phyloP scores from a whole-genome alignment of 208 protist genomes.

The Leishmania amazonensis region DNA sequence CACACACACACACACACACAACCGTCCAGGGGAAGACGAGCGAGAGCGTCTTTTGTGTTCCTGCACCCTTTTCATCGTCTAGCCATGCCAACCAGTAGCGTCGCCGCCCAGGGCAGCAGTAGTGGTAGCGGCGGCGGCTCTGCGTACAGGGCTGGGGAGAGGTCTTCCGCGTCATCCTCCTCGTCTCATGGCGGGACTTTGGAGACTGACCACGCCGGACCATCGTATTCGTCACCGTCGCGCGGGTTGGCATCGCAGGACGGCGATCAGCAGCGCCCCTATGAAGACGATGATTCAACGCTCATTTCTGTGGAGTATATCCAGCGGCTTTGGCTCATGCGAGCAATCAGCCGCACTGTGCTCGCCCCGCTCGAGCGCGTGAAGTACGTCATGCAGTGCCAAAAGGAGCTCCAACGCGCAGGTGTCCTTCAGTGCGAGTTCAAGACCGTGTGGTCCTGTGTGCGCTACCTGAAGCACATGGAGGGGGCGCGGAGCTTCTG shows the following conservation, averaged over 20 bases:
- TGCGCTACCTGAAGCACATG: constrained; percentile 48
- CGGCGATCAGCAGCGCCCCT: not conserved
- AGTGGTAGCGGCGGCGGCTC: constrained; percentile 5
- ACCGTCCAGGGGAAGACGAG: not conserved
- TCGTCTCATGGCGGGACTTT: not conserved
- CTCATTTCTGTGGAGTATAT: constrained; percentile 65
- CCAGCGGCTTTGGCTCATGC: constrained; percentile 53
- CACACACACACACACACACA: too few species aligned
- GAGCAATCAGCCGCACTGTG: constrained; percentile 50
- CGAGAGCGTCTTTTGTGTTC: not conserved
- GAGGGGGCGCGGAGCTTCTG: constrained; percentile 74
- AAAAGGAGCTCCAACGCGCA: constrained; percentile 66
- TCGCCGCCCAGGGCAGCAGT: not conserved
- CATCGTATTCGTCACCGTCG: constrained; percentile 2
- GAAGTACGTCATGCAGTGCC: constrained; percentile 83
- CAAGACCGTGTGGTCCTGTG: constrained; percentile 54
- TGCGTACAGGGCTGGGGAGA: not conserved
- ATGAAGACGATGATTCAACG: constrained; percentile 13
- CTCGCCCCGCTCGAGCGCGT: constrained; percentile 84
- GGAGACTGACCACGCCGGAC: not conserved
- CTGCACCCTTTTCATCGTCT: not conserved
- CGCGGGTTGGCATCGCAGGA: not conserved
- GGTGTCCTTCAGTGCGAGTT: constrained; percentile 53
- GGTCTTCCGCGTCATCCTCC: not conserved
- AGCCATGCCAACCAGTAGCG: constrained; percentile 5